Percentiles rank a stretch among this genome's conserved stretches.
Evolutionary conservation across 495 filamentous ascomycete genomes (phyloP).

Genomic region (Choiromyces venosus): DNA sequence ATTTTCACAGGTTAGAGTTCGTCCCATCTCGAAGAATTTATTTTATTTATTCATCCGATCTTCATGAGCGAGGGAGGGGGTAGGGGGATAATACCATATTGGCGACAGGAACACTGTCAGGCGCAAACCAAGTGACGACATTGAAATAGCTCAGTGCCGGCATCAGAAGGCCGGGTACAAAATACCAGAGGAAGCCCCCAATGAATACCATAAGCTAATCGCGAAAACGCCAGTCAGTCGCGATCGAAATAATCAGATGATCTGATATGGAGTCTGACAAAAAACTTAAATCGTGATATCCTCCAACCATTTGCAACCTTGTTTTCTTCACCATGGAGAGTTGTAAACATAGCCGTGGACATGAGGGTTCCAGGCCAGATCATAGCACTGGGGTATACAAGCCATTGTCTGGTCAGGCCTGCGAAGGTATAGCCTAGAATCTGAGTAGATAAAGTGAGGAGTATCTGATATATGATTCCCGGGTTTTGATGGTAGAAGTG

Average conservation of each 20-base stretch:
- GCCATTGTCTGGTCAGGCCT: conserved; percentile 66
- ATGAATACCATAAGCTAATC: conserved; percentile 52
- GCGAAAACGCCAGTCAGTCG: conserved; percentile 1
- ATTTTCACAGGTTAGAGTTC: conserved; percentile 10
- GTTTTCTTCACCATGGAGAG: conserved; percentile 78
- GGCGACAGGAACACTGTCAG: conserved; percentile 66
- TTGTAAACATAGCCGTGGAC: conserved; percentile 79
- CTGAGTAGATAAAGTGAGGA: conserved; percentile 77
- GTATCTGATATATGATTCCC: conserved; percentile 66
- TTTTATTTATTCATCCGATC: neutral
- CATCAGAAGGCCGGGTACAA: conserved; percentile 76
- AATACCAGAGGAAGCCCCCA: conserved; percentile 68
- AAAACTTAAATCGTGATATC: conserved; percentile 77
- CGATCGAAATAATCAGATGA: conserved; percentile 23
- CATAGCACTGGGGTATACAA: conserved; percentile 83
- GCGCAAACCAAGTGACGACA: conserved; percentile 86
- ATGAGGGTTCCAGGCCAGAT: conserved; percentile 87
- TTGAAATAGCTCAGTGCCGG: conserved; percentile 86
- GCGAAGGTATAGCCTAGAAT: conserved; percentile 80
- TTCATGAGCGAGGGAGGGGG: neutral
- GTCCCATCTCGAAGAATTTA: neutral
- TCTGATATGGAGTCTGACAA: conserved; percentile 50
- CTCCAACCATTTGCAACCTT: conserved; percentile 75
- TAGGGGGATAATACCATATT: conserved; percentile 52
- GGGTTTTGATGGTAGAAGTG: conserved; percentile 79